Evolutionary conservation across 106 monocot genomes (phyloP), one percentile per base, ranked within the genome.

Genomic region (Apostasia ramifera): DNA sequence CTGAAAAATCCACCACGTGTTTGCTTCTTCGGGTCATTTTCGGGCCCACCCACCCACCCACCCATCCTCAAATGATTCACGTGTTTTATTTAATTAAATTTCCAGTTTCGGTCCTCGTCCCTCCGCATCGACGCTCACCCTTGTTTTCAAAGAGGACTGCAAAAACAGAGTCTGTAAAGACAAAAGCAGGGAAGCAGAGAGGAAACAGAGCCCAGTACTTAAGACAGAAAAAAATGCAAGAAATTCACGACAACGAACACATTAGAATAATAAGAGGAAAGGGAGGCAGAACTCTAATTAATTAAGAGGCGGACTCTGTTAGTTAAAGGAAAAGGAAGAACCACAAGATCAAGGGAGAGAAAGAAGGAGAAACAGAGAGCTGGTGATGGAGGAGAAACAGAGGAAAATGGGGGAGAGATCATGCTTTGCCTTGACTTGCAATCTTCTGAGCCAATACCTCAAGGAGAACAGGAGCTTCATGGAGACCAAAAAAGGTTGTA

Each of bases 381-480:
- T 41, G 44, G 64, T 39, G 40, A 63, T 10, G 38, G 69, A 72
- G 55, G 64, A 63, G 79, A 71, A 9, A 41, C 39, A 6, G 13
- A 57, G 58, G 53, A 59, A 46, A 66, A 67, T 43, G 38, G 68
- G 54, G 69, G 80, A 74, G 79, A 75, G 68, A 7, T 74, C 74
- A 15, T 80, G 46, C 49, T 93, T 93, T 74, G 80, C 83, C 3
- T 45, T 72, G 37, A 84, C 93, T 45, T 89, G 93, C 55, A 78
- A 59, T 61, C 81, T 71, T 4, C 76, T 93, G 48, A 89, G 86
- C 74, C 78, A 82, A 47, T 86, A 77, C 66, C 61, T 93, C 68
- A 93, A 82, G 81, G 76, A 86, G 75, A 83, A 81, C 15, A 48
- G 81, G 2, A 81, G 77, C 69, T 52, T 79, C 4, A 75, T 61